Evolutionary conservation across 139 green algal species (phyloP), one percentile per base, ranked within the genome.

Genomic region (Chlamydomonas schloesseri): DNA sequence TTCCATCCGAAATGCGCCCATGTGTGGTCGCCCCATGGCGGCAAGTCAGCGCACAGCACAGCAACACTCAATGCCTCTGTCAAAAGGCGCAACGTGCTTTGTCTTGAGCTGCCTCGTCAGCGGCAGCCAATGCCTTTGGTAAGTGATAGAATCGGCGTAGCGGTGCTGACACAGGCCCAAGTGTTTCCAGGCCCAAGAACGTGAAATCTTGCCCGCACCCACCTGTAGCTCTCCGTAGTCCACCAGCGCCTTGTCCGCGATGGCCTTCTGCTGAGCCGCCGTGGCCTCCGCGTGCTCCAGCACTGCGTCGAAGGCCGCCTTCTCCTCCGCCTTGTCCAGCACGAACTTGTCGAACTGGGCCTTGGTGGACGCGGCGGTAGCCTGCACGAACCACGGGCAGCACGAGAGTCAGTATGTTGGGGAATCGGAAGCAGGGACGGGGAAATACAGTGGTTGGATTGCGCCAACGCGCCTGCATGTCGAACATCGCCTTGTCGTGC

Each of bases 291-390:
- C 57, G 1, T 86, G 6, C 68, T 86, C 42, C 29, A 75, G 23
- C 28, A 74, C 46, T 20, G 24, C 28, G 34, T 86, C 80, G n/a
- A 86, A 86, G 14, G 50, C 31, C 47, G 80, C 80, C 67, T 86
- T 86, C 68, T 86, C 67, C 68, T 81, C 75, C 67, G 77, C 57
- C 64, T 83, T 84, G 58, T 85, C 64, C 1, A 42, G 4, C n/a
- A 75, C 65, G 42, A 70, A 75, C 65, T 85, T 85, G 47, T 85
- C 65, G 65, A 84, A 76, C 65, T 84, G 50, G 33, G 86, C 71
- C 86, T 83, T 83, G 36, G 60, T 33, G 36, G 60, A 37, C 8
- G 60, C 18, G 15, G 60, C 36, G 60, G 33, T 13, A 24, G 26
- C 24, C 26, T n/a, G 26, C 1, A 24, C 3, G 26, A n/a, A 13